Conservation (phyloP, 1,284 basidiomycete genomes). For the Naganishia albida region DNA sequence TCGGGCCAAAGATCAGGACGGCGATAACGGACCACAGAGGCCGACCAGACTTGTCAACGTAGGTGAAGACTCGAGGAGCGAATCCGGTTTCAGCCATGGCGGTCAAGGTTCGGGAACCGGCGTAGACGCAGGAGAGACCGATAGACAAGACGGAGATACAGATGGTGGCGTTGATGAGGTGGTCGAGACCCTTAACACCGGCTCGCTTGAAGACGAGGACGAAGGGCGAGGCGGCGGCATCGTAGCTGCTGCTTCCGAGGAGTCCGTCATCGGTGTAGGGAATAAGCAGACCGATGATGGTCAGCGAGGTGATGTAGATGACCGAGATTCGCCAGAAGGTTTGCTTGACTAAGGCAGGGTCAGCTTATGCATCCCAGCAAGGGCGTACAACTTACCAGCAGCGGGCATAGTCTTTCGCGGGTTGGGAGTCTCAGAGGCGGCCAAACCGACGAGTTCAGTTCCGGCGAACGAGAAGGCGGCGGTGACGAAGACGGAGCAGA, state of each 20-base stretch:
- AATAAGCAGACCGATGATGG: constrained; percentile 57
- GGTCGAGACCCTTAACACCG: constrained; percentile 53
- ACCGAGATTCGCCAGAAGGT: constrained; percentile 56
- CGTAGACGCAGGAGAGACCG: constrained; percentile 51
- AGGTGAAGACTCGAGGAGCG: constrained; percentile 55
- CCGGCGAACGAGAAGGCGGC: constrained; percentile 81
- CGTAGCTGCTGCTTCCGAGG: constrained; percentile 41
- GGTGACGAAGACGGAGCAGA: constrained; percentile 49
- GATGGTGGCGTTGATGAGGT: constrained; percentile 58
- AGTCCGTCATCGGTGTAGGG: constrained; percentile 49
- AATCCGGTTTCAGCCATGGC: constrained; percentile 53
- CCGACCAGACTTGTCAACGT: constrained; percentile 59
- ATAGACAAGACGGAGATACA: constrained; percentile 52
- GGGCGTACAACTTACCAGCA: constrained; percentile 55
- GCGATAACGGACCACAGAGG: constrained; percentile 54
- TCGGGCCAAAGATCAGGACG: constrained; percentile 50
- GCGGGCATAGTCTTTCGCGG: constrained; percentile 56
- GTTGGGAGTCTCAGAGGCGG: constrained; percentile 68
- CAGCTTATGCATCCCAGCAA: background rate
- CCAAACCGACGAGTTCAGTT: constrained; percentile 83
- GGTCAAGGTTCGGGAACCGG: constrained; percentile 51
- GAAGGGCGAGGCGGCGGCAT: constrained; percentile 58
- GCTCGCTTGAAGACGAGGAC: constrained; percentile 56
- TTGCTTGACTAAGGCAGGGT: constrained; percentile 52
- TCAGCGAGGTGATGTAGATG: constrained; percentile 59